These are phyloP conservation scores for Cladorrhinum sp. DNA, from an alignment of 2,329 filamentous ascomycete species.

Conservation along the genomic window DNA sequence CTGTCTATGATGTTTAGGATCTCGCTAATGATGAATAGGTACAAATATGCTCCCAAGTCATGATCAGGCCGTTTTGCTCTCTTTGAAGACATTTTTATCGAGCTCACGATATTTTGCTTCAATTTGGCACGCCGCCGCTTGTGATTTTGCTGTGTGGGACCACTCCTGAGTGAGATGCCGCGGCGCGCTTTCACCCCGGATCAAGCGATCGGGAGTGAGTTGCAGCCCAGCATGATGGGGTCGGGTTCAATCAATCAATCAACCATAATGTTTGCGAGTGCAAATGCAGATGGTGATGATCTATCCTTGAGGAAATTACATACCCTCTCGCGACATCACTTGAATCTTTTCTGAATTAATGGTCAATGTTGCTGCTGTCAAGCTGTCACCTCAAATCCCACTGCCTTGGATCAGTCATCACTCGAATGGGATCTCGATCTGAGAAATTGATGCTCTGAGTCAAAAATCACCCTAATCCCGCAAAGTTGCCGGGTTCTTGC, in stretches of 20 bases:
- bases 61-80: neutral
- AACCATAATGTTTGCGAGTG: neutral
- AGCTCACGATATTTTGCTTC: constrained; percentile 12
- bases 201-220: constrained; percentile 17
- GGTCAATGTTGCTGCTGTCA: neutral
- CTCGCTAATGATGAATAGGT: constrained; percentile 18
- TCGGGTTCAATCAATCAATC: constrained; percentile 8
- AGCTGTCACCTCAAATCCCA: neutral
- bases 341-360: neutral
- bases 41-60: neutral
- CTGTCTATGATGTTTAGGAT: neutral
- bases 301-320: neutral
- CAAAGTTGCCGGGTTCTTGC: neutral
- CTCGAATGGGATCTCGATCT: neutral
- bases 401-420: neutral
- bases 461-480: neutral
- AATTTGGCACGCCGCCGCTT: constrained; percentile 10
- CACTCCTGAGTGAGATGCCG: constrained; percentile 11
- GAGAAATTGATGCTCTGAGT: neutral
- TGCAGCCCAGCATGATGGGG: neutral
- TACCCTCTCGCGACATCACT: neutral
- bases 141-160: constrained; percentile 17
- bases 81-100: neutral
- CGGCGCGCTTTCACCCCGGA: constrained; percentile 13
- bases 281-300: constrained; percentile 1